A percentile compares a stretch with the other conserved stretches of the same genome.
These are phyloP conservation scores for Stenogyne calaminthoides DNA, from an alignment of 305 asterid genomes.

Conservation along the genomic window DNA sequence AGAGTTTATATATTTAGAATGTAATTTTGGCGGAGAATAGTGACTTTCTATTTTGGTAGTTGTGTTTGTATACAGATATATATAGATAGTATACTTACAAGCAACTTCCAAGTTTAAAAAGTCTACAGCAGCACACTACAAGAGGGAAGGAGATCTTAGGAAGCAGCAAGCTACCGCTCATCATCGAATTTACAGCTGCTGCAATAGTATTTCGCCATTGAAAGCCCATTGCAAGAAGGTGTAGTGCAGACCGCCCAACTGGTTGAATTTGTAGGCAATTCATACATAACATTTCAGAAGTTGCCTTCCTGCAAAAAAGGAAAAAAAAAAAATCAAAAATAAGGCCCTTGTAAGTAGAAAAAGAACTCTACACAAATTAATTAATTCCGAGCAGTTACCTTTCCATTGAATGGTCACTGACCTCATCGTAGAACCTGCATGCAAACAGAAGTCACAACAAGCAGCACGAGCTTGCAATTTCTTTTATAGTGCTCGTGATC, in stretches of 20 bases:
- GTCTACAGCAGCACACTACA: conserved; percentile 11
- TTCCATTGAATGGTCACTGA: conserved; percentile 98
- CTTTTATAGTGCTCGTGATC: conserved; percentile 97
- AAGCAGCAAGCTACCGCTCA: conserved; percentile 62
- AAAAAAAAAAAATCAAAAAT: conserved; percentile 27
- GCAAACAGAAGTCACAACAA: conserved; percentile 86
- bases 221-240: conserved; percentile 72
- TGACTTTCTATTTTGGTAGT: no score
- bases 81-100: not conserved
- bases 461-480: conserved; percentile 98
- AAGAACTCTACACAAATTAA: conserved; percentile 8
- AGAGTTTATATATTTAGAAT: no score
- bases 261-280: conserved; percentile 87
- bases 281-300: conserved; percentile 98
- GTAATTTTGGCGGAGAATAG: no score
- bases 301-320: conserved; percentile 83
- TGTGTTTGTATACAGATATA: no score
- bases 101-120: not conserved
- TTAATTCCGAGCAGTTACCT: conserved; percentile 49
- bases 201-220: conserved; percentile 97
- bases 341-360: conserved; percentile 5
- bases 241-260: conserved; percentile 77
- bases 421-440: conserved; percentile 95
- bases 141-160: conserved; percentile 15
- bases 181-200: conserved; percentile 96